Conservation (phyloP, 345 rosid genomes). For the Bruguiera parviflora region DNA sequence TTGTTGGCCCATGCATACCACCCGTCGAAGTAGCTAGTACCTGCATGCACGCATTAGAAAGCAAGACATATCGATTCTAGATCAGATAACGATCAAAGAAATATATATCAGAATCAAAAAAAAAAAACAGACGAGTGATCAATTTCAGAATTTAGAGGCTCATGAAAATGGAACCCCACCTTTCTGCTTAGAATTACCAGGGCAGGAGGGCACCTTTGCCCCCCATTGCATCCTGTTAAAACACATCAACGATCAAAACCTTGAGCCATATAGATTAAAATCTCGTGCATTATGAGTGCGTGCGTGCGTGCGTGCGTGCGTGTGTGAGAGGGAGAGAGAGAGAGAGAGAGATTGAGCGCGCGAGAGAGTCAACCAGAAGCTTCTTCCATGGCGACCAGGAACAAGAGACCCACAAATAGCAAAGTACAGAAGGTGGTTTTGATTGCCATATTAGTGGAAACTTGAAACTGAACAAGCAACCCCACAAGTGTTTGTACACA, state of each 20-base stretch:
- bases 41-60: slow-evolving; percentile 19
- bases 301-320: neutral
- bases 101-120: too few species aligned
- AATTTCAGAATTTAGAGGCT: too few species aligned
- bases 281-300: too few species aligned
- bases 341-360: neutral
- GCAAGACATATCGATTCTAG: too few species aligned
- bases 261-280: neutral
- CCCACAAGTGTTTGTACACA: neutral
- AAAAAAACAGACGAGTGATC: too few species aligned
- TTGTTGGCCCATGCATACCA: neutral
- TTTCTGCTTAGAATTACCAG: slow-evolving; percentile 12
- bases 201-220: slow-evolving; percentile 1
- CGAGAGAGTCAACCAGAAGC: slow-evolving; percentile 31
- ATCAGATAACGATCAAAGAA: too few species aligned
- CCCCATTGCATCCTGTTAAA: slow-evolving; percentile 12
- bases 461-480: neutral
- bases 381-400: slow-evolving; percentile 32
- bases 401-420: slow-evolving; percentile 23
- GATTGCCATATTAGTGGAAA: slow-evolving; percentile 16
- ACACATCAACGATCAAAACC: neutral
- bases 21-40: slow-evolving; percentile 13
- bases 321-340: too few species aligned
- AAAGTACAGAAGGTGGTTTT: slow-evolving; percentile 7
- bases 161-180: neutral